Evolutionary conservation across 108 stramenopile genomes (phyloP).

Genomic region (Schizochytrium sp.): DNA sequence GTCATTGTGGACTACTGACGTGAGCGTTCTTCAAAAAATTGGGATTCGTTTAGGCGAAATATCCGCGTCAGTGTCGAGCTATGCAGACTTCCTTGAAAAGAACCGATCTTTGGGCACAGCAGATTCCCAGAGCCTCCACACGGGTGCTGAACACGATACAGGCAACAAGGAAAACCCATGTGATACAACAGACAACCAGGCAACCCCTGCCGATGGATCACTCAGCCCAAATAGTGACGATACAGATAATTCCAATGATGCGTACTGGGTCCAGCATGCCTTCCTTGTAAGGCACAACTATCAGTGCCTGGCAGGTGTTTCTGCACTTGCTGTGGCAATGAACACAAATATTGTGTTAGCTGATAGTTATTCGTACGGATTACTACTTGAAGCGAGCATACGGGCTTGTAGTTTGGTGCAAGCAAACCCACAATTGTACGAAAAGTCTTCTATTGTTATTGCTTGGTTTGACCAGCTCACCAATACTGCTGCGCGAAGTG

Average conservation of each 20-base stretch:
- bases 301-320: neutral
- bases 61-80: neutral
- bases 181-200: too few relatives aligned
- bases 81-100: neutral
- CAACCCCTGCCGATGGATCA: too few relatives aligned
- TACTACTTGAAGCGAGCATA: neutral
- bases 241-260: too few relatives aligned
- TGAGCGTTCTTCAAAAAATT: neutral
- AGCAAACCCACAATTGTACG: neutral
- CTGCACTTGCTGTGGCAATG: neutral
- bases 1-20: slow-evolving; percentile 43
- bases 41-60: neutral
- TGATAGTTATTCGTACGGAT: neutral
- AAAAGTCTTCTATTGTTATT: neutral
- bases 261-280: too few relatives aligned
- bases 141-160: too few relatives aligned
- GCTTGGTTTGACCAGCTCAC: neutral
- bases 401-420: neutral
- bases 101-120: too few relatives aligned
- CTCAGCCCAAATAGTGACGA: too few relatives aligned
- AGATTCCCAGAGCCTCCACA: too few relatives aligned
- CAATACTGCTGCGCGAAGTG: neutral
- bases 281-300: too few relatives aligned
- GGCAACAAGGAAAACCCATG: too few relatives aligned
- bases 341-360: neutral